A percentile compares a stretch with the other conserved stretches of the same genome.
phyloP scores from a whole-genome alignment of 805 yeast genomes.

The Wickerhamiella bombiphila region DNA sequence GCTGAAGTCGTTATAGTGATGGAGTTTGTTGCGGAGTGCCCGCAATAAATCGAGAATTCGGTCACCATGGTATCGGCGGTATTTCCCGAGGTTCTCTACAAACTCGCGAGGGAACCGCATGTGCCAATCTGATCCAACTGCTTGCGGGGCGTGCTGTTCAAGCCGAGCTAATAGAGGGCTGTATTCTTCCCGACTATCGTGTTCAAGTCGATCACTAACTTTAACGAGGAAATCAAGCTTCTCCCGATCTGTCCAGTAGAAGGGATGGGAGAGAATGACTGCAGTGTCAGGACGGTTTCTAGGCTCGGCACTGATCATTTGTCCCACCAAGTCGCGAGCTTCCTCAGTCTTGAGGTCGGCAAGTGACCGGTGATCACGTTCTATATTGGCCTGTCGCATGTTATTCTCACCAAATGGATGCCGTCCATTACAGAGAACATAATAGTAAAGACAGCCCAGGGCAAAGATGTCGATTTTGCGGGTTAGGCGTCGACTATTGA shows the following conservation, averaged over 20 bases:
- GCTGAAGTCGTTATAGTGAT: slow-evolving; percentile 73
- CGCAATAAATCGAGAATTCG: slow-evolving; percentile 74
- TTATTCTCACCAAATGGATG: slow-evolving; percentile 96
- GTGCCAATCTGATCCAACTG: slow-evolving; percentile 64
- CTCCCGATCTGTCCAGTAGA: slow-evolving; percentile 64
- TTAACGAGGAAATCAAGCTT: slow-evolving; percentile 72
- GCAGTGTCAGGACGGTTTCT: slow-evolving; percentile 53
- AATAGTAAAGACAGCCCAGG: slow-evolving; percentile 85
- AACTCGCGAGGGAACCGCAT: slow-evolving; percentile 52
- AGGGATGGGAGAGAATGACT: slow-evolving; percentile 65
- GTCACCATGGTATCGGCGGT: slow-evolving; percentile 69
- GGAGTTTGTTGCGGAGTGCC: slow-evolving; percentile 84
- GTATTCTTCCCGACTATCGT: slow-evolving; percentile 70
- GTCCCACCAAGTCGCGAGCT: slow-evolving; percentile 53
- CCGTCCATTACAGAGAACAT: slow-evolving; percentile 62
- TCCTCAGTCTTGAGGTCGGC: slow-evolving; percentile 33
- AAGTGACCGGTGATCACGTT: slow-evolving; percentile 37
- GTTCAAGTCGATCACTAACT: slow-evolving; percentile 82
- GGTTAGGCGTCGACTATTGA: slow-evolving; percentile 38
- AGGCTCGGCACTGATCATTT: slow-evolving; percentile 63
- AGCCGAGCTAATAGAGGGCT: slow-evolving; percentile 40
- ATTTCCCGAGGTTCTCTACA: slow-evolving; percentile 74
- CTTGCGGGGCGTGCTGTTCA: slow-evolving; percentile 33
- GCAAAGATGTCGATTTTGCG: slow-evolving; percentile 89
- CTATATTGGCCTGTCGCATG: slow-evolving; percentile 74